phyloP scores from a whole-genome alignment of 768 basidiomycete species.

The Rhodotorula paludigena region DNA sequence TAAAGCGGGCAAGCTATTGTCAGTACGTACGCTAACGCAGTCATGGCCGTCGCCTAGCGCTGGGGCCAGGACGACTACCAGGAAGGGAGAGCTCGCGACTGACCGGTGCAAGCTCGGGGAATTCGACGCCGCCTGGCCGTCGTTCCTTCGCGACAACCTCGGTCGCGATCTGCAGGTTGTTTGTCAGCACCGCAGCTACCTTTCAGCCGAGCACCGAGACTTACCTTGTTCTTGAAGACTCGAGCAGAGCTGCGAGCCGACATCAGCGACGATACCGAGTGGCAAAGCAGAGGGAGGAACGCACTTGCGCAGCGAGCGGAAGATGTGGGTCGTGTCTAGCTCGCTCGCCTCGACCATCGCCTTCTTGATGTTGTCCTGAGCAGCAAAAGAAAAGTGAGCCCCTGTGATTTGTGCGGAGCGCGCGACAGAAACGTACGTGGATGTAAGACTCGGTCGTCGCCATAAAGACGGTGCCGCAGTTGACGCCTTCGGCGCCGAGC shows the following conservation, averaged over 20 bases:
- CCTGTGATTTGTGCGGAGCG: too few relatives aligned
- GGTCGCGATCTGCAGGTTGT: slow-evolving; percentile 59
- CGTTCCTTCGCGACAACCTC: slow-evolving; percentile 81
- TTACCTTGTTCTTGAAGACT: slow-evolving; percentile 37
- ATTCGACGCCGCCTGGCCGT: slow-evolving; percentile 76
- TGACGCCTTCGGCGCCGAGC: slow-evolving; percentile 67
- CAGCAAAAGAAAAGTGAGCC: neutral
- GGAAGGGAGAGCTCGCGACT: neutral
- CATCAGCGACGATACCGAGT: too few relatives aligned
- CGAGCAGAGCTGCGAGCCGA: slow-evolving; percentile 27
- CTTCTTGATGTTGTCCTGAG: slow-evolving; percentile 82
- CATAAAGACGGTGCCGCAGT: slow-evolving; percentile 93
- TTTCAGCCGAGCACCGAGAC: slow-evolving; percentile 49
- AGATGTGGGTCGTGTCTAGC: slow-evolving; percentile 71
- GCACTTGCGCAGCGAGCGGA: slow-evolving; percentile 61
- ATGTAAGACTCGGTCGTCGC: slow-evolving; percentile 73
- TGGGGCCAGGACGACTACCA: neutral
- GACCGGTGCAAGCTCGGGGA: slow-evolving; percentile 52
- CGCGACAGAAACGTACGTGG: too few relatives aligned
- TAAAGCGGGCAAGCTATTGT: slow-evolving; percentile 50
- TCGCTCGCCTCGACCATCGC: slow-evolving; percentile 79
- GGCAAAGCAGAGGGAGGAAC: neutral
- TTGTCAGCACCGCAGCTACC: slow-evolving; percentile 80
- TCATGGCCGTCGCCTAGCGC: neutral
- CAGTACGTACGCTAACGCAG: too few relatives aligned